Evolutionary conservation across 441 rosid genomes (phyloP).

Genomic region (Brassica hybrid): DNA sequence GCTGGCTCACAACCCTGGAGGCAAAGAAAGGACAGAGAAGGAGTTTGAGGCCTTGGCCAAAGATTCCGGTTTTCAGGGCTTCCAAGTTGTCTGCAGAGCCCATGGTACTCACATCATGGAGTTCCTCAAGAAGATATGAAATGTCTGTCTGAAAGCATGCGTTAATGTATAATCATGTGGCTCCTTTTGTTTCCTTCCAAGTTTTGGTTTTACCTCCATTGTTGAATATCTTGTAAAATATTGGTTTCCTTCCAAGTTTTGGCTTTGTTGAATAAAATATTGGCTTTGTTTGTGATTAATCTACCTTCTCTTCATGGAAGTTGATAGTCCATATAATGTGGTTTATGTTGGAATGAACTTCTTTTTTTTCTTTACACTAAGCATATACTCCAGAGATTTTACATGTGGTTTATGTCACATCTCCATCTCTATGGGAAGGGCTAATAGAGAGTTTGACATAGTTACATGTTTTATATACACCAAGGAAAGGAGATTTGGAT

Average conservation of each 20-base stretch:
- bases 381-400: constrained; percentile 5
- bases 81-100: constrained; percentile 37
- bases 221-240: background rate
- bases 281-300: background rate
- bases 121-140: constrained; percentile 30
- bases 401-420: constrained; percentile 26
- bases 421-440: constrained; percentile 31
- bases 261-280: constrained; percentile 5
- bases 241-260: constrained; percentile 8
- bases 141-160: background rate
- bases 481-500: constrained; percentile 28
- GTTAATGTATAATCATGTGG: background rate
- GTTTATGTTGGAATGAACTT: background rate
- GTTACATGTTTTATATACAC: constrained; percentile 33
- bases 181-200: background rate
- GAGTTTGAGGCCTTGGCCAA: constrained; percentile 49
- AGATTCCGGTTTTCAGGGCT: constrained; percentile 39
- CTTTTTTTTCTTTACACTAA: background rate
- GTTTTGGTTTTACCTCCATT: constrained; percentile 28
- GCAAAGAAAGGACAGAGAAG: constrained; percentile 39
- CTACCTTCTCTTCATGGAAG: background rate
- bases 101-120: constrained; percentile 48
- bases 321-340: background rate
- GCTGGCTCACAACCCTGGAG: constrained; percentile 47
- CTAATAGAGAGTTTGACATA: constrained; percentile 31